Percentiles rank a stretch among this genome's conserved stretches.
Conservation (phyloP, 1,284 basidiomycete species). For the Inonotus hispidus region DNA sequence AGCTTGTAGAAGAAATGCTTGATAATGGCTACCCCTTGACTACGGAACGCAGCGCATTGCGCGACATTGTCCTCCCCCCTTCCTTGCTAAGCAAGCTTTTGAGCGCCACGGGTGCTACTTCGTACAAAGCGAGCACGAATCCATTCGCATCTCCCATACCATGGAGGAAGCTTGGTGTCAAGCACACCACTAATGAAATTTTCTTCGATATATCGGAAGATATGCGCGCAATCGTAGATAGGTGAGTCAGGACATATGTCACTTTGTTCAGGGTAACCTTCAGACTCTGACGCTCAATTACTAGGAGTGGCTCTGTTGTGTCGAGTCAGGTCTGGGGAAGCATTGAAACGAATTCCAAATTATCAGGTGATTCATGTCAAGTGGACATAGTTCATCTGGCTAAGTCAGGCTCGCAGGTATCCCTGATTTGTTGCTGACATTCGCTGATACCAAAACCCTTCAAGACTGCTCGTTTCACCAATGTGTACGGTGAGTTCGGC, state of each 20-base stretch:
- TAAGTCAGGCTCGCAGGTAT: slow-evolving; percentile 49
- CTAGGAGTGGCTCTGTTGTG: slow-evolving; percentile 71
- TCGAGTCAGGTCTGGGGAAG: slow-evolving; percentile 74
- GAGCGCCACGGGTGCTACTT: slow-evolving; percentile 50
- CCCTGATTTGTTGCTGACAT: slow-evolving; percentile 80
- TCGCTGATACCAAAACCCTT: slow-evolving; percentile 74
- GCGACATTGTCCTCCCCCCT: slow-evolving; percentile 89
- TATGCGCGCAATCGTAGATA: slow-evolving; percentile 79
- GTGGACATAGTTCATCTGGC: background rate
- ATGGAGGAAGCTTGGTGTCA: slow-evolving; percentile 84
- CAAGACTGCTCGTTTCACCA: slow-evolving; percentile 85
- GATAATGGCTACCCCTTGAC: slow-evolving; percentile 93
- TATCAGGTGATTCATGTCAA: slow-evolving; percentile 54
- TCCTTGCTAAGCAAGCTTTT: slow-evolving; percentile 78
- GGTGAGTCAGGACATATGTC: slow-evolving; percentile 35
- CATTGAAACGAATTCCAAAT: slow-evolving; percentile 74
- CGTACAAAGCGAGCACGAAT: slow-evolving; percentile 41
- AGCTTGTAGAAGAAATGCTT: slow-evolving; percentile 94
- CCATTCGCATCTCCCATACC: slow-evolving; percentile 92
- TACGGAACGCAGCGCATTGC: slow-evolving; percentile 87
- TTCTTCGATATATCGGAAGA: slow-evolving; percentile 90
- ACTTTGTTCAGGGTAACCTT: background rate
- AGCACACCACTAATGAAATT: slow-evolving; percentile 89
- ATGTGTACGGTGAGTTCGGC: slow-evolving; percentile 65
- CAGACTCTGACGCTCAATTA: background rate